These are phyloP conservation scores for Erodium texanum DNA, from an alignment of 441 rosid species.

Conservation along the genomic window DNA sequence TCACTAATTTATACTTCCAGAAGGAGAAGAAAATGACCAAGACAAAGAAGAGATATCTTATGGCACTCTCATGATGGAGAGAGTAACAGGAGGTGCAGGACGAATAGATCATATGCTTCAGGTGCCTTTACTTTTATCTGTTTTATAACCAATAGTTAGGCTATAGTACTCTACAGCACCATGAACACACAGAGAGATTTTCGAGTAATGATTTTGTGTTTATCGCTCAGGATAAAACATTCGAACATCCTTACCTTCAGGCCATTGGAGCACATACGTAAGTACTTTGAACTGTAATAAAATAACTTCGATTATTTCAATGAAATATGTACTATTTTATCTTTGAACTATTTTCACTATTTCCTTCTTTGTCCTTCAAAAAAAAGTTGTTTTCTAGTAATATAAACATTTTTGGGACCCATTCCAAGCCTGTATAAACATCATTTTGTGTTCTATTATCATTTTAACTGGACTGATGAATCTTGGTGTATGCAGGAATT, in stretches of 20 bases:
- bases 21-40: conserved; percentile 32
- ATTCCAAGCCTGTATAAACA: not conserved
- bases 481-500: conserved; percentile 51
- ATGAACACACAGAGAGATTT: not conserved
- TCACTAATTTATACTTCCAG: conserved; percentile 26
- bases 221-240: conserved; percentile 75
- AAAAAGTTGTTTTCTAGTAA: too few relatives aligned
- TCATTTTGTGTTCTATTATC: not conserved
- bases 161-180: not conserved
- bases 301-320: not conserved
- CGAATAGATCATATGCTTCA: conserved; percentile 87
- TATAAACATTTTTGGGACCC: too few relatives aligned
- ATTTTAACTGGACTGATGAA: not conserved
- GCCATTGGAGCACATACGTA: conserved; percentile 95
- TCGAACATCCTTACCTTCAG: conserved; percentile 89
- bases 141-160: conserved; percentile 3
- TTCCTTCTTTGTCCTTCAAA: too few relatives aligned
- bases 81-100: conserved; percentile 72
- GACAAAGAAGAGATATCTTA: conserved; percentile 53
- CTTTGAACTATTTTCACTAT: too few relatives aligned
- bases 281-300: conserved; percentile 22
- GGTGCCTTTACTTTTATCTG: conserved; percentile 32
- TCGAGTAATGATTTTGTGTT: conserved; percentile 18
- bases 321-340: too few relatives aligned
- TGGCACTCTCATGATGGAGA: conserved; percentile 77